Percentiles rank a stretch among this genome's conserved stretches.
These are phyloP conservation scores for Metschnikowia kofuensis DNA, from an alignment of 805 yeast genomes.

Conservation along the genomic window DNA sequence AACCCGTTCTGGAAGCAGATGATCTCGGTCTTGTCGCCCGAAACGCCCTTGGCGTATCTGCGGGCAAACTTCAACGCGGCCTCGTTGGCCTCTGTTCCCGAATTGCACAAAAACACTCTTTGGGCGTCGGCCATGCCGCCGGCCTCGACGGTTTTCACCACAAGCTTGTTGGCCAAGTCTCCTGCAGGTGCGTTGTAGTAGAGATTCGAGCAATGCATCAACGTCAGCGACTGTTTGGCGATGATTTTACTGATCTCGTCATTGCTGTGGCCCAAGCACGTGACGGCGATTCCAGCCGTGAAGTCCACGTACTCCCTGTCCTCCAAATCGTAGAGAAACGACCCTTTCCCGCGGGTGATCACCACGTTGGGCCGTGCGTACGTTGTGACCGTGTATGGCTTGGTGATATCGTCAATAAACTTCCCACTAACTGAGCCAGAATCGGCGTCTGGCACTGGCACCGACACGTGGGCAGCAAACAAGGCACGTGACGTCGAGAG, in stretches of 20 bases:
- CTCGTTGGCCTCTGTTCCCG: constrained; percentile 60
- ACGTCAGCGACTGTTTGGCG: constrained; percentile 64
- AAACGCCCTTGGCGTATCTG: constrained; percentile 64
- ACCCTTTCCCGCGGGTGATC: constrained; percentile 76
- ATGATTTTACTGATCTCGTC: constrained; percentile 70
- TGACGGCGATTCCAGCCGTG: constrained; percentile 95
- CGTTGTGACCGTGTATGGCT: constrained; percentile 66
- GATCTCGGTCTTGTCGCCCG: constrained; percentile 63
- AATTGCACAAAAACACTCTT: constrained; percentile 62
- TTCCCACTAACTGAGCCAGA: constrained; percentile 33
- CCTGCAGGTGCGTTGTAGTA: constrained; percentile 85
- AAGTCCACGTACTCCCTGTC: constrained; percentile 81
- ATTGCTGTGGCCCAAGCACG: constrained; percentile 87
- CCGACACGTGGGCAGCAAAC: constrained; percentile 16
- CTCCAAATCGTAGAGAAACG: constrained; percentile 77
- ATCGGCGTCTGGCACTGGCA: constrained; percentile 30
- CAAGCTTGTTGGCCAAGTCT: constrained; percentile 66
- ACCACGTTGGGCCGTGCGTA: constrained; percentile 78
- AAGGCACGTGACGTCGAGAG: constrained; percentile 2
- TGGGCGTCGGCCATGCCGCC: constrained; percentile 85
- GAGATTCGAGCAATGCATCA: constrained; percentile 83
- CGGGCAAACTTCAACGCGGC: constrained; percentile 66
- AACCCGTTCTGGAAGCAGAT: constrained; percentile 87
- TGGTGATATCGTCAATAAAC: constrained; percentile 43
- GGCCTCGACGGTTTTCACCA: constrained; percentile 60